Conservation (phyloP, 345 rosid genomes). For the Litchi chinensis region DNA sequence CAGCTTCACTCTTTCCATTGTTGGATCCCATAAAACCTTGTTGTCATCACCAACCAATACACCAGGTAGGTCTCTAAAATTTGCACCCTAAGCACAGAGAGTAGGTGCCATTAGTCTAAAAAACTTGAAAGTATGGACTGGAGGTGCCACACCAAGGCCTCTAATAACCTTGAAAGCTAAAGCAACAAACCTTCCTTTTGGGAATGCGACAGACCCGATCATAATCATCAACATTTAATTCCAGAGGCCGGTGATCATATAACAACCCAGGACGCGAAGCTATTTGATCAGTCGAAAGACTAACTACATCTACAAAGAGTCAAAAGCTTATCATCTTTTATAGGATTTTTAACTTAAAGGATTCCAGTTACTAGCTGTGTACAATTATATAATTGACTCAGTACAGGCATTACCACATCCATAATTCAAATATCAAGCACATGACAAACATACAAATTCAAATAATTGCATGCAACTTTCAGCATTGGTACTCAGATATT, state of each 20-base stretch:
- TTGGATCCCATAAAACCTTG: constrained; percentile 28
- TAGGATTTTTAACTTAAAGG: not conserved
- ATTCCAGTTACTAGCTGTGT: not conserved
- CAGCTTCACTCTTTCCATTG: constrained; percentile 32
- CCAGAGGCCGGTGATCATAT: constrained; percentile 36
- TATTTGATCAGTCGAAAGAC: constrained; percentile 1
- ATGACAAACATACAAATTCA: not conserved
- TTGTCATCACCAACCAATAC: constrained; percentile 35
- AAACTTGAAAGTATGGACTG: not conserved
- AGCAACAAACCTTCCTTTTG: constrained; percentile 39
- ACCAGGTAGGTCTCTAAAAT: constrained; percentile 44
- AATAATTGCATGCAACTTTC: not conserved
- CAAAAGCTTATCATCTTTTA: not conserved
- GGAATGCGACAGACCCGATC: constrained; percentile 30
- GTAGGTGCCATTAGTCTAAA: not conserved
- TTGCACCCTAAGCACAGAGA: constrained; percentile 38
- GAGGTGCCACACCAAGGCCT: not conserved
- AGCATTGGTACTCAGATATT: not conserved
- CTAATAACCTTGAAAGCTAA: not conserved
- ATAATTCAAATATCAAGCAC: not conserved
- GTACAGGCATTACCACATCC: too few species aligned
- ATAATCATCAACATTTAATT: constrained; percentile 31
- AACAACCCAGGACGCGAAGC: constrained; percentile 5
- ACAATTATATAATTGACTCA: not conserved
- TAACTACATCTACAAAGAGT: constrained; percentile 23